These are phyloP conservation scores for Pezicula radicicola DNA, from an alignment of 2,329 filamentous ascomycete genomes.

Conservation along the genomic window DNA sequence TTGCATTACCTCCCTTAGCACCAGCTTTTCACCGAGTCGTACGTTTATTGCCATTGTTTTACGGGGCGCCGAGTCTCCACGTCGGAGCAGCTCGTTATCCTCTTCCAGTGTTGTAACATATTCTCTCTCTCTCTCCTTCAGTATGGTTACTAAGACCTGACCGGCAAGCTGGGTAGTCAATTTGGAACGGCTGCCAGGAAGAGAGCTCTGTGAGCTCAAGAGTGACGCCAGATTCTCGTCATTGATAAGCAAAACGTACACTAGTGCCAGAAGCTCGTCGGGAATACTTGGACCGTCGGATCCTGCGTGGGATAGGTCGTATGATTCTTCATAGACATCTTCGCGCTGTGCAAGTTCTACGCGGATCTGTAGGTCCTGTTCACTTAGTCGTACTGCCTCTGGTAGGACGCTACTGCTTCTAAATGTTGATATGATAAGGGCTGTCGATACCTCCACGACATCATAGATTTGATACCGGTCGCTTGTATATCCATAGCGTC, in stretches of 20 bases:
- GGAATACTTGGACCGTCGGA: conserved; percentile 25
- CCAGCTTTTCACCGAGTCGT: conserved; percentile 60
- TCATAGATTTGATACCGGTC: conserved; percentile 62
- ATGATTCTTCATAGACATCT: conserved; percentile 57
- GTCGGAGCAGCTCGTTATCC: conserved; percentile 38
- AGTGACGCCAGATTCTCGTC: conserved; percentile 32
- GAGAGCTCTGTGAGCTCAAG: conserved; percentile 30
- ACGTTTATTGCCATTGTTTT: conserved; percentile 55
- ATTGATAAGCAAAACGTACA: conserved; percentile 41
- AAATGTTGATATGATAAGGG: conserved; percentile 37
- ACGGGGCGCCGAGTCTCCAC: conserved; percentile 28
- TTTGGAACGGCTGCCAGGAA: conserved; percentile 35
- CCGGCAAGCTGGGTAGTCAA: conserved; percentile 36
- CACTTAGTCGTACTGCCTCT: conserved; percentile 17
- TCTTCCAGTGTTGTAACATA: conserved; percentile 53
- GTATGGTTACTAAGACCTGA: conserved; percentile 33
- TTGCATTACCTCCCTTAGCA: conserved; percentile 45
- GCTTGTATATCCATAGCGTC: conserved; percentile 67
- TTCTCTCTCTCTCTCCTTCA: conserved; percentile 37
- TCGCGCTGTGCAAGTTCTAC: conserved; percentile 49
- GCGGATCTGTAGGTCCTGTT: conserved; percentile 23
- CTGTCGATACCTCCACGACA: conserved; percentile 59
- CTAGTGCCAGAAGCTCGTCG: conserved; percentile 32
- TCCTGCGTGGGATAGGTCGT: conserved; percentile 42
- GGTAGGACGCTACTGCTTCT: not conserved